These are phyloP conservation scores for Cornus suecica DNA, from an alignment of 148 eudicot species.

Conservation along the genomic window DNA sequence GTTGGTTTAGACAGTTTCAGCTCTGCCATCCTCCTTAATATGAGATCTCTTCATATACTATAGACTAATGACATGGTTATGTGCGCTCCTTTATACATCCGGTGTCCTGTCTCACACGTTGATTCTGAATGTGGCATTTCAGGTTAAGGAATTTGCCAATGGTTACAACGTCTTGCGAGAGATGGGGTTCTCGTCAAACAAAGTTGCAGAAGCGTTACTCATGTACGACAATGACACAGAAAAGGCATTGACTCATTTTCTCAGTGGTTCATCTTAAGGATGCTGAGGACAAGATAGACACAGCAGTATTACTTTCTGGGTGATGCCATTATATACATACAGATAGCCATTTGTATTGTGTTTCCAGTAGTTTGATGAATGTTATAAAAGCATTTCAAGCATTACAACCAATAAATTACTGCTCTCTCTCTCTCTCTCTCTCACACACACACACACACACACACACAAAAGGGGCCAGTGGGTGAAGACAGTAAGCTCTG, in stretches of 20 bases:
- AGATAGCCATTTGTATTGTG: neutral
- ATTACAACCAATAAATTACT: neutral
- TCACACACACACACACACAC: no score
- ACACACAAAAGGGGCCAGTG: no score
- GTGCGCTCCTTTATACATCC: neutral
- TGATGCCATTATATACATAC: neutral
- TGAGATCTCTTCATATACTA: neutral
- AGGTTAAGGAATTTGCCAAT: constrained; percentile 80
- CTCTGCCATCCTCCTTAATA: neutral
- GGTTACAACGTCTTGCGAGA: constrained; percentile 72
- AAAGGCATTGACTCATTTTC: constrained; percentile 78
- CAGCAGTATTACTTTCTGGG: neutral
- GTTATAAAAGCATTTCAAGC: constrained; percentile 3
- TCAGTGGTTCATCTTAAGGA: constrained; percentile 53
- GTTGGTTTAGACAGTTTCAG: neutral
- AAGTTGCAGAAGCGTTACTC: constrained; percentile 73
- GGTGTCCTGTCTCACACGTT: neutral
- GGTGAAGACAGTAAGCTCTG: no score
- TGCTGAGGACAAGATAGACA: neutral
- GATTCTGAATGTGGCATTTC: neutral
- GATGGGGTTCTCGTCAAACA: constrained; percentile 86
- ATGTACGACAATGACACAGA: constrained; percentile 85
- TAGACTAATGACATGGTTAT: neutral
- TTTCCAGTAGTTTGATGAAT: neutral
- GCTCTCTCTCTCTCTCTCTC: no score